Percentiles rank a stretch among this genome's conserved stretches.
Evolutionary conservation across 176 grass and related monocot species (phyloP).

Genomic region (Tillandsia fasciculata): DNA sequence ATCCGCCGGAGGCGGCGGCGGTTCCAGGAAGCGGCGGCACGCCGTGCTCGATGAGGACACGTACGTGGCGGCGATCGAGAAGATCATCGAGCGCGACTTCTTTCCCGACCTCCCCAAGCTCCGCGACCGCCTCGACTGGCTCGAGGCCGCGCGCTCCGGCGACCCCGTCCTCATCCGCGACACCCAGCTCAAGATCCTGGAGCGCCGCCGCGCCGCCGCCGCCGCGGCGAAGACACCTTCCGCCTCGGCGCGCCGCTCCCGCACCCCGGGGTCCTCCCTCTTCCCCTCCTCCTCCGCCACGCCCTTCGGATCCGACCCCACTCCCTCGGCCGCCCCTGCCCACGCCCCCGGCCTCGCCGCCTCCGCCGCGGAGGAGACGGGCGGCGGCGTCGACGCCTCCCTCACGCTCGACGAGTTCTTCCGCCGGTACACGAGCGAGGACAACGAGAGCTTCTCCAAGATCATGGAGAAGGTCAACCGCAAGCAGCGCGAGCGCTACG

Average conservation of each 20-base stretch:
- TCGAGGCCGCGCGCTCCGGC: conserved; percentile 68
- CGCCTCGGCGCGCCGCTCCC: conserved; percentile 4
- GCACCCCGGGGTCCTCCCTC: conserved; percentile 46
- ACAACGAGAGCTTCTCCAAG: conserved; percentile 83
- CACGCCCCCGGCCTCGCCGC: neutral
- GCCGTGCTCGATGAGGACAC: conserved; percentile 81
- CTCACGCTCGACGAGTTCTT: conserved; percentile 74
- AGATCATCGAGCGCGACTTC: conserved; percentile 92
- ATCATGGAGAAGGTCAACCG: conserved; percentile 88
- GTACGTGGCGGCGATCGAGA: conserved; percentile 68
- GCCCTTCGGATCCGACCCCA: conserved; percentile 22
- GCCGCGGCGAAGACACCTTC: conserved; percentile 13
- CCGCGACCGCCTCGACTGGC: conserved; percentile 89
- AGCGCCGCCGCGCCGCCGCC: conserved; percentile 33
- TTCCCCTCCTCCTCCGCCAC: conserved; percentile 57
- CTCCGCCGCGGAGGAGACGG: conserved; percentile 4
- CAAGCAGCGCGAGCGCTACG: conserved; percentile 56
- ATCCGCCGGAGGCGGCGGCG: neutral
- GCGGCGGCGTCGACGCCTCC: conserved; percentile 36
- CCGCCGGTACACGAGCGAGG: conserved; percentile 74
- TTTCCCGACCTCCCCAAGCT: conserved; percentile 83
- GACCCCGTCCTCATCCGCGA: conserved; percentile 84
- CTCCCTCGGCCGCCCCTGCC: conserved; percentile 16
- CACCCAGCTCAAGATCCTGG: conserved; percentile 91
- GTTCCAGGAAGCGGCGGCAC: conserved; percentile 36